Evolutionary conservation across 352 stramenopile genomes (phyloP), one percentile per base, ranked within the genome.

Genomic region (Phytophthora tentaculata): DNA sequence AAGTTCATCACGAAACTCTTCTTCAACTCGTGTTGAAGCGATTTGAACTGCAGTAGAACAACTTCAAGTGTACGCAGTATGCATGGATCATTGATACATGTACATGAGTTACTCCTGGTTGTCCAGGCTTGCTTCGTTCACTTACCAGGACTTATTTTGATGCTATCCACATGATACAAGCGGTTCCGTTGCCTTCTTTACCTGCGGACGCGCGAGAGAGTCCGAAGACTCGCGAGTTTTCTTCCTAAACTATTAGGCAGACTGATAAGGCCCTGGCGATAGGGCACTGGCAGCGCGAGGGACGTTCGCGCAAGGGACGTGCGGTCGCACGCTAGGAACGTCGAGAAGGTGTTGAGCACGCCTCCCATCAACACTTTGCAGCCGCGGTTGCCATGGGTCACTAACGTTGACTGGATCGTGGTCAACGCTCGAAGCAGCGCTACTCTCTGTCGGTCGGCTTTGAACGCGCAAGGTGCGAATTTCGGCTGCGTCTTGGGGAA

Each of bases 391-490:
- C 41, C 64, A 37, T 71, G 62, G 9, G 65, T 81, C 23, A 77
- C 51, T 39, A 86, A 45, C n/a, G 76, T 76, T 6, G 55, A 58
- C 60, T 82, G 74, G 29, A 86, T 67, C 32, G 66, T 72, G n/a
- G 52, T 66, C 49, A 86, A 26, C 35, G 56, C 65, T 50, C 65
- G 68, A 10, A 76, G 55, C 24, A 83, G 63, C n/a, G 61, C 61
- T 5, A 56, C 49, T 45, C 68, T 51, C 29, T 65, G 72, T 20
- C 52, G 47, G 50, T 73, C 69, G 2, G 47, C 69, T 29, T 73
- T 73, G 43, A 65, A 29, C 16, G 37, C 22, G 20, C 59, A 66
- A 17, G 62, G 50, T 8, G 41, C 32, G 37, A 77, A 62, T n/a
- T 60, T 67, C 14, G 56, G 58, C 47, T 61, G 64, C 14, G 58